Evolutionary conservation across 2,329 filamentous ascomycete species (phyloP), one percentile per base, ranked within the genome.

Genomic region (Samsoniella hepiali): DNA sequence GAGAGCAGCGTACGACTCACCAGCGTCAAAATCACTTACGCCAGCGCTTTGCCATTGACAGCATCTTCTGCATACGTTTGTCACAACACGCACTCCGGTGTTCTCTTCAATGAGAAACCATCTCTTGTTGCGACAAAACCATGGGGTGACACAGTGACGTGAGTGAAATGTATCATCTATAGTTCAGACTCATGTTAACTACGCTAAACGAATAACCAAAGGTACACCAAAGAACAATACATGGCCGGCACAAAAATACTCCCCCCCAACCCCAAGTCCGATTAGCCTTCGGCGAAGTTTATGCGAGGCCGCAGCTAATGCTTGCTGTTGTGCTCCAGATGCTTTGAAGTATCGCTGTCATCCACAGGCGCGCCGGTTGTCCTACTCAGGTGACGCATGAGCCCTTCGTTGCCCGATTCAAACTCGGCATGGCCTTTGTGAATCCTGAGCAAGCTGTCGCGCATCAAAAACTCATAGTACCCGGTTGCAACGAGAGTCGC

Each of bases 391-490:
- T 69, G 67, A 13, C 67, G 62, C 62, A 64, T 62, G 38, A 69
- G 40, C 15, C 67, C 67, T 5, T 69, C 67, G 1, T 66, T 67
- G 6, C 67, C 67, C 8, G 64, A 60, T 15, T 64, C 65, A 27
- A 68, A 67, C 11, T 64, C 62, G 6, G 79, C 80, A 63, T 82
- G 78, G 0, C 83, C 82, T 63, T 76, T 75, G 1, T 76, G 77
- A 62, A 85, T 84, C 67, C 79, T 78, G 49, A 77, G 74, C 69
- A 85, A 68, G 64, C 78, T 82, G 67, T 86, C 84, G 31, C 83
- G 70, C 71, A 85, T 76, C 29, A 85, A 68, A 7, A 84, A 66
- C 72, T 87, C 84, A 68, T 86, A 86, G 65, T 81, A 82, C 0
- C 71, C 75, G 0, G 82, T 84, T 0, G 81, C 82, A 62, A 84